phyloP scores from a whole-genome alignment of 805 yeast species.

The Yamadazyma tumulicola region DNA sequence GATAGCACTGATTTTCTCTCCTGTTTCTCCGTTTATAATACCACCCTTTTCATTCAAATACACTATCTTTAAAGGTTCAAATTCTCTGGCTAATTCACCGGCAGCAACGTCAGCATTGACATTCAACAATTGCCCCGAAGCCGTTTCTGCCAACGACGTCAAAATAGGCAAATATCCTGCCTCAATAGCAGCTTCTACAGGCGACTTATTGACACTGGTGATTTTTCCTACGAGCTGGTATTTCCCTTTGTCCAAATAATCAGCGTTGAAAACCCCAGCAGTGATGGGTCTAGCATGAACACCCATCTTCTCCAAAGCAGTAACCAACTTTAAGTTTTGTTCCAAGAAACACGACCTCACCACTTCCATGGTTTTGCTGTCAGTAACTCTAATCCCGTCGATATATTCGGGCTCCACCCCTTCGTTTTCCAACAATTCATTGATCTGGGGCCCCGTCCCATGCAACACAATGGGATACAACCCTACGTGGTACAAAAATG shows the following conservation, averaged over 20 bases:
- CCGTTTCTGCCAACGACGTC: conserved; percentile 94
- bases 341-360: conserved; percentile 94
- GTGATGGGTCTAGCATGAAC: conserved; percentile 98
- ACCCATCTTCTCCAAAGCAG: conserved; percentile 93
- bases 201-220: conserved; percentile 75
- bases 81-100: conserved; percentile 93
- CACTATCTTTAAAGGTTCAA: conserved; percentile 95
- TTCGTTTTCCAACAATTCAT: conserved; percentile 85
- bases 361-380: conserved; percentile 90
- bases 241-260: conserved; percentile 83
- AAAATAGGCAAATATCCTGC: conserved; percentile 97
- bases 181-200: conserved; percentile 87
- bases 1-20: conserved; percentile 84
- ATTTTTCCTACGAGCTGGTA: conserved; percentile 92
- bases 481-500: conserved; percentile 95
- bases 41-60: conserved; percentile 98
- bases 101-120: conserved; percentile 99
- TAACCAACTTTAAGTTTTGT: conserved; percentile 91
- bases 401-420: conserved; percentile 95
- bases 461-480: conserved; percentile 94
- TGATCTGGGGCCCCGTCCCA: conserved; percentile 99
- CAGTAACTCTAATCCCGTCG: conserved; percentile 96
- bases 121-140: conserved; percentile 93
- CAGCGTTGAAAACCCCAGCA: conserved; percentile 94
- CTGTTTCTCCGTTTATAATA: conserved; percentile 85